phyloP scores from a whole-genome alignment of 257 asterid species.

The Leptodermis oblonga region DNA sequence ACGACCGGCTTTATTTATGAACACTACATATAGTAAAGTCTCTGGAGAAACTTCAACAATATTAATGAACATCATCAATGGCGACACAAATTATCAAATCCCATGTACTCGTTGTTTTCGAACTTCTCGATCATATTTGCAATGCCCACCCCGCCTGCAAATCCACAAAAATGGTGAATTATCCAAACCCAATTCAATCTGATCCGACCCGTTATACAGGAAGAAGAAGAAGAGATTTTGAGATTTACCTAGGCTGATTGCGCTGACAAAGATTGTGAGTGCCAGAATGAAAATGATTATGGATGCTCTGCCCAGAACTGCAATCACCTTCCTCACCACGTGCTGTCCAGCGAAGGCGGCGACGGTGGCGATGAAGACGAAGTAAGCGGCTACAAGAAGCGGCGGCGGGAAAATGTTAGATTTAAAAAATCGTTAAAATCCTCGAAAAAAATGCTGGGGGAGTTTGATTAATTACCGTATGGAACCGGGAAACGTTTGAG shows the following conservation, averaged over 20 bases:
- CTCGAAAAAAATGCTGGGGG: background rate
- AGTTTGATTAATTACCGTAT: slow-evolving; percentile 18
- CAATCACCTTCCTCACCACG: slow-evolving; percentile 30
- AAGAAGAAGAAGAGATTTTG: background rate
- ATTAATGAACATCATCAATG: background rate
- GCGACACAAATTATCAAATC: slow-evolving; percentile 31
- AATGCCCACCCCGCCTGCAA: slow-evolving; percentile 39
- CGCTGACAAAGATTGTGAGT: slow-evolving; percentile 33
- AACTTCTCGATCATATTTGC: slow-evolving; percentile 33
- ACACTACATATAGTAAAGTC: background rate
- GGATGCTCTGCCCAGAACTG: slow-evolving; percentile 35
- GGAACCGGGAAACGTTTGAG: slow-evolving; percentile 38
- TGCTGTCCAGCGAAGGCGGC: slow-evolving; percentile 40
- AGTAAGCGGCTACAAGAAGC: slow-evolving; percentile 31
- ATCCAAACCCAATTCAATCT: background rate
- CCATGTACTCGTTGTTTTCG: slow-evolving; percentile 36
- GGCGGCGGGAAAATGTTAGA: too few relatives aligned
- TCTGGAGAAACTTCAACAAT: background rate
- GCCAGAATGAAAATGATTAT: slow-evolving; percentile 37
- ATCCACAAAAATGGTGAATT: background rate
- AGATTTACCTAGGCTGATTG: slow-evolving; percentile 30
- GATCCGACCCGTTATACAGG: too few relatives aligned
- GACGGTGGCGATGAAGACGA: slow-evolving; percentile 29
- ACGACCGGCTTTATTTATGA: slow-evolving; percentile 4
- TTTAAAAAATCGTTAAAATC: background rate